Base-by-base conservation (phyloP, 192 early-diverging fungal species). In the Backusella parvicylindrica region DNA sequence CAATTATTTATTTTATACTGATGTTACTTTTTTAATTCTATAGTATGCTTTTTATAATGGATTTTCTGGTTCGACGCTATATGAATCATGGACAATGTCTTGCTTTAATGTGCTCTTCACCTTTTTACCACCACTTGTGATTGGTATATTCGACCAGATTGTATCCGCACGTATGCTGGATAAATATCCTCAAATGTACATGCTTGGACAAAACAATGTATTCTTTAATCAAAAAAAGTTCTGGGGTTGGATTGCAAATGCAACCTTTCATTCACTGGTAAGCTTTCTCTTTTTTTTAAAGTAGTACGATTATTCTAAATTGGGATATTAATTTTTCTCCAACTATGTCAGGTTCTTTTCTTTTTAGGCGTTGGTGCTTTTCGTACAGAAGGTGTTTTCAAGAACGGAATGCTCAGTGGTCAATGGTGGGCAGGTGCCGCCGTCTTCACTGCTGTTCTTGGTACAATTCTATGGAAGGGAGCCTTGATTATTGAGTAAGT, bases 121-220 rank as follows among this genome's bases (percentile, higher is more conserved):
- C 0, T 91, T 98, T 35, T 88, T 98, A 84, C 95, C 97, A 53
- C 98, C 98, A 2, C 84, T 98, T 77, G 93, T 91, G 15, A 95
- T 99, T 66, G 98, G 98, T 70, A 91, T 98, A 21, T 99, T 99
- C 83, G 98, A 99, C 81, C 96, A 97, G 82, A 95, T 91, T 77
- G 89, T 98, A 35, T 93, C 90, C 67, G 93, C 96, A 49, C 89
- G 98, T 70, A 96, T 95, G 88, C 80, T 99, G 38, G 97, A 99
- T 80, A 90, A 90, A 36, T 99, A 99, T 79, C 98, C 98, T 12
- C 97, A 99, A 85, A 91, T 99, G 89, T 99, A 99, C 81, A 90
- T 89, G 90, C 86, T 94, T 65, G 91, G 91, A 26, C 87, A 90
- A 79, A 84, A 79, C 41, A 87, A 85, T 50, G 82, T 87, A 74